A percentile compares a stretch with the other conserved stretches of the same genome.
Evolutionary conservation across 805 yeast genomes (phyloP).

Genomic region (Kuraishia ogatae): DNA sequence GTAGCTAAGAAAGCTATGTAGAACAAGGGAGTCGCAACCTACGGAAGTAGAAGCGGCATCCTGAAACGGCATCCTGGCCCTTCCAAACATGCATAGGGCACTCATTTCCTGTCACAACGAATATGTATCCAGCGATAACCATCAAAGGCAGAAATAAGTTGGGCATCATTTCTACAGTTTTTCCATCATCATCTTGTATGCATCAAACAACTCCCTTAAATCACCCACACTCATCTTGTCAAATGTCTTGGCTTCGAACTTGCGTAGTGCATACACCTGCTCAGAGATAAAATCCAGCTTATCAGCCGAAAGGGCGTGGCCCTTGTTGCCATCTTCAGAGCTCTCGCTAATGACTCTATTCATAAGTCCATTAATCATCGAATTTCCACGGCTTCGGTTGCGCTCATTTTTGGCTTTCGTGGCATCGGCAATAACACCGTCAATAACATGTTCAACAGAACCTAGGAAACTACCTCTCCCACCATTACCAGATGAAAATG

Average conservation of each 20-base stretch:
- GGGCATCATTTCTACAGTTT: neutral
- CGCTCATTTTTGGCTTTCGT: neutral
- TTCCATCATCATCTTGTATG: constrained; percentile 17
- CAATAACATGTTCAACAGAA: constrained; percentile 24
- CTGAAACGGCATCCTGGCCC: no score
- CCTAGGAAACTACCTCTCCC: constrained; percentile 10
- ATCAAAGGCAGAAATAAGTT: no score
- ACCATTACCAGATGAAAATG: neutral
- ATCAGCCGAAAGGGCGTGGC: neutral
- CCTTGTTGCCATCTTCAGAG: neutral
- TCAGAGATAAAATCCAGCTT: neutral
- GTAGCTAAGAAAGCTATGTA: no score
- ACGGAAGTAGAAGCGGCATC: no score
- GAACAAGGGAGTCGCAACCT: no score
- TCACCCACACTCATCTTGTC: constrained; percentile 20
- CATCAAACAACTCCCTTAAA: constrained; percentile 17
- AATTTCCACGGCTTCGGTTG: constrained; percentile 3
- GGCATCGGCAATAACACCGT: constrained; percentile 4
- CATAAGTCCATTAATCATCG: neutral
- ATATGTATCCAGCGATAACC: no score
- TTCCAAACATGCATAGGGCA: no score
- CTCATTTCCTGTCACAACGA: no score
- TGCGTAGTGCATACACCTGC: neutral
- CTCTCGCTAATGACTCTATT: neutral
- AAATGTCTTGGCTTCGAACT: constrained; percentile 16